Percentiles rank a stretch among this genome's conserved stretches.
Evolutionary conservation across 495 filamentous ascomycete species (phyloP).

Genomic region (Chaetomium cochliodes): DNA sequence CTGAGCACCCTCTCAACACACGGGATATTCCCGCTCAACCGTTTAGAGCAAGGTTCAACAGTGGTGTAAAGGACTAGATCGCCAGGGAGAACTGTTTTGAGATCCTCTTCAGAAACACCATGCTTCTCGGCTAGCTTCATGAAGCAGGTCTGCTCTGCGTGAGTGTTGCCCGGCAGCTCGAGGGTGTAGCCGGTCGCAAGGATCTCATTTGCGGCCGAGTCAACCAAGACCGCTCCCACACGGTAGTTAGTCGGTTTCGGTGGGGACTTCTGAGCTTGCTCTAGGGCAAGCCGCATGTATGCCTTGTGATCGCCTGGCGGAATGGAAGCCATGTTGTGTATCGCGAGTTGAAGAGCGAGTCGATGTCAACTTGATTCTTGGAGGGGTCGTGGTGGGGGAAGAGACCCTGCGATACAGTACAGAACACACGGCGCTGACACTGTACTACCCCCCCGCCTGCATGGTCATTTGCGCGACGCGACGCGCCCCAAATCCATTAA

Average conservation of each 20-base stretch:
- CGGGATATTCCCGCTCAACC: constrained; percentile 75
- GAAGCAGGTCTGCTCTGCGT: constrained; percentile 91
- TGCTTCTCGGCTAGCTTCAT: constrained; percentile 62
- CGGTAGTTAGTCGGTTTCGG: constrained; percentile 89
- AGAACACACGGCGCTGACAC: not conserved
- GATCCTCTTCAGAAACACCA: constrained; percentile 53
- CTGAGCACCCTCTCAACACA: constrained; percentile 79
- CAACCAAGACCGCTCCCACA: constrained; percentile 81
- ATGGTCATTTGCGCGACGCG: not conserved
- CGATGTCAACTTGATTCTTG: too few species aligned
- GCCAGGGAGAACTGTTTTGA: constrained; percentile 56
- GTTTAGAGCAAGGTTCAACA: constrained; percentile 84
- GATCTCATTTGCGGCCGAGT: constrained; percentile 56
- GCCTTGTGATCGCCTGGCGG: constrained; percentile 52
- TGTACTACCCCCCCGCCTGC: not conserved
- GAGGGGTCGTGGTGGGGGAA: not conserved
- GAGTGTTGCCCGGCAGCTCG: constrained; percentile 88
- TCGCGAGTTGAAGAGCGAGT: not conserved
- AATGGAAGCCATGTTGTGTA: constrained; percentile 25
- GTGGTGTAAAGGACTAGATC: constrained; percentile 79
- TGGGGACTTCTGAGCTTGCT: constrained; percentile 71
- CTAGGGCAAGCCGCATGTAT: constrained; percentile 72
- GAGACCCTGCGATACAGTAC: not conserved
- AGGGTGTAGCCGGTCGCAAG: constrained; percentile 87
- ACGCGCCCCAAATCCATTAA: constrained; percentile 11